Base-by-base conservation (phyloP, 2,329 filamentous ascomycete genomes). In the Scedosporium minutisporum region DNA sequence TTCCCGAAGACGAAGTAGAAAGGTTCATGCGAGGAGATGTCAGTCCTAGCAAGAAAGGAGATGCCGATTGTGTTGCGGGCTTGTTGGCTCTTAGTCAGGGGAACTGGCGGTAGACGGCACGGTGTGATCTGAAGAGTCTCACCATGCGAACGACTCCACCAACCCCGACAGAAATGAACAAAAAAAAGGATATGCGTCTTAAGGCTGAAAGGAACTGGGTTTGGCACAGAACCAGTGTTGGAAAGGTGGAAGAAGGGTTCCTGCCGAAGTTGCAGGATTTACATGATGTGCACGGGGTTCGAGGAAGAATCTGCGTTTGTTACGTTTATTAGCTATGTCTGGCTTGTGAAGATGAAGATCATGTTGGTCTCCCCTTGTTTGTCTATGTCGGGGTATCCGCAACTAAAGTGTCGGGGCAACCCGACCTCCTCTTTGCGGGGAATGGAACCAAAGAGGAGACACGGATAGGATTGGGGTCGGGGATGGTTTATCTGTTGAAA, bases 1-100 rank as follows among this genome's bases (percentile, higher is more conserved):
- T 67, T 16, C 67, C 71, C 53, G 70, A 72, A 23, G 84, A 87
- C 3, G 89, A 95, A 60, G 81, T 93, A 53, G 84, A 88, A 65
- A 80, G 79, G 3, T 93, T 93, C 73, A 93, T 95, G 87, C 78
- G 80, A 41, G 80, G 80, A 59, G 82, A 83, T 38, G 80, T 85
- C 65, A 85, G 84, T 70, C 87, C 85, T 7, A 87, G 87, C 71
- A 91, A 91, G 74, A 87, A 86, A 71, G 84, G 87, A 63, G 93
- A 97, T 71, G 80, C 96, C 73, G 91, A 96, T 71, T 96, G 91
- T 70, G 88, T 96, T 57, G 91, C 93, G 62, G 91, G 91, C n/a
- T 76, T 97, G 66, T 74, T 97, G 65, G 93, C 90, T 60, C 80
- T 97, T 57, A 96, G 91, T 69, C 90, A 96, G 75, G 93, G 93